Evolutionary conservation across 805 yeast species (phyloP), one percentile per base, ranked within the genome.

Genomic region (Pichia occidentalis): DNA sequence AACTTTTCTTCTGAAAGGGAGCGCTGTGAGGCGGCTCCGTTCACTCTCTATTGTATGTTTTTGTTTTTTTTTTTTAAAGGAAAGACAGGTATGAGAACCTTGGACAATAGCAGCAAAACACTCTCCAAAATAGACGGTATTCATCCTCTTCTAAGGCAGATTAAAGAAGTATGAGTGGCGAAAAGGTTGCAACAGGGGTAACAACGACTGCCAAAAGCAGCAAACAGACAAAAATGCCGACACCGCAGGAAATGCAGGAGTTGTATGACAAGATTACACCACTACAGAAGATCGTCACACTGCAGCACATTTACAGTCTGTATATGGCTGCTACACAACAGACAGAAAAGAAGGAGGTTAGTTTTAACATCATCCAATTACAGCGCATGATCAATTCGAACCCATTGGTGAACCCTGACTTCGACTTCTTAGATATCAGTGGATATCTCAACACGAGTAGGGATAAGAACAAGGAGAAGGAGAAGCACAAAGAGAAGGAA

Each of bases 341-440:
- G 30, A 57, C 61, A 2, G 54, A 58, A 14, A 53, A 60, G 24
- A 53, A 51, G 30, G 61, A 57, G n/a, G 51, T 61, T 4, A 56
- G 62, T 7, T 59, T 61, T 43, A 60, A 61, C 32, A 57, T 61
- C n/a, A 45, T 59, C 20, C 63, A 59, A 36, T 42, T 61, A 19
- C 63, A 57, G 30, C 46, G 59, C 12, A 55, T 59, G 59, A 59
- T 61, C 30, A 61, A 61, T 51, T 59, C 56, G 37, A 61, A 57
- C 42, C 63, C 64, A 8, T 45, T 61, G 29, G 59, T 61, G 11
- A 59, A 61, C 32, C 59, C 59, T 1, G 57, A 57, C 19, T 60
- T 60, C 45, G 61, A 61, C 43, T 46, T 61, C 17, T 42, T 59
- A 24, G 51, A 56, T 35, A 58, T 60, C 3, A 50, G 51, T 24